A percentile compares a stretch with the other conserved stretches of the same genome.
phyloP scores from a whole-genome alignment of 495 filamentous ascomycete species.

The Ascobolus immersus region DNA sequence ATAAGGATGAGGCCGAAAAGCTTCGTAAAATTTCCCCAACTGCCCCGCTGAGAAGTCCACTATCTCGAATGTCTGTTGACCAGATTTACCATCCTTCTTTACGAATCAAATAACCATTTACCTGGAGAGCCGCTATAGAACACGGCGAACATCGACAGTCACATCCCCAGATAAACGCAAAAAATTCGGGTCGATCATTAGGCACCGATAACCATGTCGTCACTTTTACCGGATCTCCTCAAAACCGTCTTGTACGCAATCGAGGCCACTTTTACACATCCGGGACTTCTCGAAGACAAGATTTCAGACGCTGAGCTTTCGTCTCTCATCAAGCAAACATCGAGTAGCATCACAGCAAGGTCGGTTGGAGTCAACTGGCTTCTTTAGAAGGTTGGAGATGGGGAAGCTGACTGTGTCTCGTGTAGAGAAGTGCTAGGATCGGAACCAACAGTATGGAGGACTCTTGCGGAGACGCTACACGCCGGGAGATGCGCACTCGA shows the following conservation, averaged over 20 bases:
- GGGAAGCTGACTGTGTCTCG: neutral
- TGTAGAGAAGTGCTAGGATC: conserved; percentile 27
- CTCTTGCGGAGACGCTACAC: conserved; percentile 30
- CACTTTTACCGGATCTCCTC: conserved; percentile 13
- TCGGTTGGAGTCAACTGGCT: conserved; percentile 3
- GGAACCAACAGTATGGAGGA: conserved; percentile 30
- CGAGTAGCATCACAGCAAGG: conserved; percentile 15
- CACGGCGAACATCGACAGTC: too few species aligned
- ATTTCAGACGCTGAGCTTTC: conserved; percentile 15
- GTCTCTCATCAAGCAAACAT: conserved; percentile 16
- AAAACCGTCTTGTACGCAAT: conserved; percentile 15
- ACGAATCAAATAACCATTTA: too few species aligned
- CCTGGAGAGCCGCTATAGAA: too few species aligned
- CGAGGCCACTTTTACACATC: conserved; percentile 20
- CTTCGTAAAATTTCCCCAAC: too few species aligned
- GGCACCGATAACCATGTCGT: too few species aligned
- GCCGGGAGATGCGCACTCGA: conserved; percentile 26
- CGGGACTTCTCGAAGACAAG: too few species aligned
- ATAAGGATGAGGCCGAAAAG: too few species aligned
- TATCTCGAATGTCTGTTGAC: too few species aligned
- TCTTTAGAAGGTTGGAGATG: neutral
- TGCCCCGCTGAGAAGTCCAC: too few species aligned
- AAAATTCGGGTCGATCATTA: too few species aligned
- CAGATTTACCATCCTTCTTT: too few species aligned
- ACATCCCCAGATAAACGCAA: too few species aligned